Percentiles rank a stretch among this genome's conserved stretches.
Evolutionary conservation across 2,329 filamentous ascomycete genomes (phyloP).

Genomic region (Talaromyces sp.): DNA sequence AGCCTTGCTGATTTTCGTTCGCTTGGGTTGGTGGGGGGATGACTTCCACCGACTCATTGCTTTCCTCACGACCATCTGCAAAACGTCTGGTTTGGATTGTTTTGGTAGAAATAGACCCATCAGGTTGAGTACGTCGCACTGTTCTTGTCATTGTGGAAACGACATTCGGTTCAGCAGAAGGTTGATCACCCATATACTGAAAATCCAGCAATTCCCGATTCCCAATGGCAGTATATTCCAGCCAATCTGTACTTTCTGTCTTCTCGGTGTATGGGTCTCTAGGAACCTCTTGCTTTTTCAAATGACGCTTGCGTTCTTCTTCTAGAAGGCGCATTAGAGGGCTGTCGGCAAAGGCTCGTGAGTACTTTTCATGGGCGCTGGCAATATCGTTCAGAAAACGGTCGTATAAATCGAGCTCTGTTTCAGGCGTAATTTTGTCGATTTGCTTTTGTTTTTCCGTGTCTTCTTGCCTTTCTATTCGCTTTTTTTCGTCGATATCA

Average conservation of each 20-base stretch:
- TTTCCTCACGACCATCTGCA: conserved; percentile 56
- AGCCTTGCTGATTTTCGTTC: neutral
- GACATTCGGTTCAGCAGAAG: conserved; percentile 26
- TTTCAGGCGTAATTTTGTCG: conserved; percentile 26
- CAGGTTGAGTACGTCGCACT: conserved; percentile 48
- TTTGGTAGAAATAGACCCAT: conserved; percentile 54
- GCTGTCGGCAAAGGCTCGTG: conserved; percentile 22
- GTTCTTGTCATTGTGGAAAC: conserved; percentile 54
- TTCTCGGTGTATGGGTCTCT: conserved; percentile 9
- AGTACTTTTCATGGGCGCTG: conserved; percentile 27
- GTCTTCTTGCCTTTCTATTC: neutral
- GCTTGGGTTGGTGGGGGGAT: conserved; percentile 16
- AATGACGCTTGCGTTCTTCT: conserved; percentile 23
- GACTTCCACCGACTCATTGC: conserved; percentile 47
- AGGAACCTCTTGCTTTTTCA: conserved; percentile 16
- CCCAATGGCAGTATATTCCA: conserved; percentile 14
- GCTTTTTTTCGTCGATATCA: neutral
- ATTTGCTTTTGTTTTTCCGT: conserved; percentile 6
- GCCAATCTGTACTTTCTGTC: conserved; percentile 20
- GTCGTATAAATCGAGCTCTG: conserved; percentile 51
- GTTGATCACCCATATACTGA: conserved; percentile 16
- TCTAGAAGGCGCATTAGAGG: conserved; percentile 30
- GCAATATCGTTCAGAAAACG: conserved; percentile 36
- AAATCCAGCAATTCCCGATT: conserved; percentile 5
- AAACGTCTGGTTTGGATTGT: conserved; percentile 54